Evolutionary conservation across 2,329 filamentous ascomycete genomes (phyloP).

Genomic region (Aspergillus sp.): DNA sequence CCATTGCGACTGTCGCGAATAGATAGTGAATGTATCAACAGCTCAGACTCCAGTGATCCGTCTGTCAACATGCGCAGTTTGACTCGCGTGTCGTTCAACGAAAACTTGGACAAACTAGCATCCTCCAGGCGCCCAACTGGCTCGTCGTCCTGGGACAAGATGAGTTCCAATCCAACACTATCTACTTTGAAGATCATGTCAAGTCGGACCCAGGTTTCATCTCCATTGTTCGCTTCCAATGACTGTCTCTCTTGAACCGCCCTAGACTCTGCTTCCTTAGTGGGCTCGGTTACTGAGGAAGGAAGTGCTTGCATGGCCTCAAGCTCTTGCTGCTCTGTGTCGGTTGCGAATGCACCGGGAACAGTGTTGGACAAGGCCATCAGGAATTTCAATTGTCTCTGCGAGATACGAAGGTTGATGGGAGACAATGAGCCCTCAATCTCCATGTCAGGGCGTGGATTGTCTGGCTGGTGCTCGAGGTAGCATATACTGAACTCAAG

Average conservation of each 20-base stretch:
- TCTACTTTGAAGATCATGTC: slow-evolving; percentile 88
- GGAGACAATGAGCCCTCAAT: slow-evolving; percentile 91
- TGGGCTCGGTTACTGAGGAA: slow-evolving; percentile 51
- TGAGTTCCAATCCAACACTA: slow-evolving; percentile 82
- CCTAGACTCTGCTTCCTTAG: slow-evolving; percentile 49
- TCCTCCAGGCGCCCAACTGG: slow-evolving; percentile 76
- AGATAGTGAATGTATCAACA: slow-evolving; percentile 90
- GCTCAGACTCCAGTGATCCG: slow-evolving; percentile 84
- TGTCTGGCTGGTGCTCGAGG: slow-evolving; percentile 75
- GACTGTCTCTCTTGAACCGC: slow-evolving; percentile 55
- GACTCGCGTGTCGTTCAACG: slow-evolving; percentile 84
- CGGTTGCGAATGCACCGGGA: slow-evolving; percentile 79
- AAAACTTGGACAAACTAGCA: slow-evolving; percentile 89
- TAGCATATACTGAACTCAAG: slow-evolving; percentile 90
- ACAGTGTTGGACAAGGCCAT: slow-evolving; percentile 85
- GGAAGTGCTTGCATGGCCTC: slow-evolving; percentile 75
- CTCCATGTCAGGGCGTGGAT: slow-evolving; percentile 84
- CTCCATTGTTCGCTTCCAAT: slow-evolving; percentile 68
- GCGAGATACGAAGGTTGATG: slow-evolving; percentile 84
- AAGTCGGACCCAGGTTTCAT: slow-evolving; percentile 84
- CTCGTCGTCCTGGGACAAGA: slow-evolving; percentile 71
- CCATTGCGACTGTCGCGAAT: slow-evolving; percentile 87
- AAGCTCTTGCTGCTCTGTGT: slow-evolving; percentile 68
- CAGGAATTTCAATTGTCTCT: slow-evolving; percentile 86
- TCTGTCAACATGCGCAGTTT: slow-evolving; percentile 94